phyloP scores from a whole-genome alignment of 192 early-diverging fungal species.

The Coemansia biformis region DNA sequence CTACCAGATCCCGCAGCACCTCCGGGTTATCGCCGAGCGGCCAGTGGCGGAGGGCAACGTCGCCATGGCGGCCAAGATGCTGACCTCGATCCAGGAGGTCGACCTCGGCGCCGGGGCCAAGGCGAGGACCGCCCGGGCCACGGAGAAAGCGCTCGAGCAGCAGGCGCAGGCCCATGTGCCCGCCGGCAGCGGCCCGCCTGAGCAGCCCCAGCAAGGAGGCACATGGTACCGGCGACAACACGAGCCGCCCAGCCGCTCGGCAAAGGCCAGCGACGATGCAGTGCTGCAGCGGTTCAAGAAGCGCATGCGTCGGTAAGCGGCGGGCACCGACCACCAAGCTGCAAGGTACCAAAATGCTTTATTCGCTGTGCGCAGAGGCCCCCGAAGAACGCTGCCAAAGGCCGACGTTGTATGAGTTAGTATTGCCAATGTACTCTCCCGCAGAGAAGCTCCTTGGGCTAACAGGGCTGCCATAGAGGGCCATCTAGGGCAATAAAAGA shows the following conservation, averaged over 20 bases:
- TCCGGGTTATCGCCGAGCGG: conserved; percentile 53
- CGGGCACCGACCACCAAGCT: not conserved
- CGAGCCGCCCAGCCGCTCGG: conserved; percentile 48
- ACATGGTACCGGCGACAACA: too few relatives aligned
- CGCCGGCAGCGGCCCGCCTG: too few relatives aligned
- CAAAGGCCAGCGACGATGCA: conserved; percentile 67
- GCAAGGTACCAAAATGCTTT: not conserved
- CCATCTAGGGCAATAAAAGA: too few relatives aligned
- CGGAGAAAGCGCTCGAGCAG: conserved; percentile 51
- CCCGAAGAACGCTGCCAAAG: too few relatives aligned
- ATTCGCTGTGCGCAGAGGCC: too few relatives aligned
- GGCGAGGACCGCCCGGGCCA: conserved; percentile 68
- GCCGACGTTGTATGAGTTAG: too few relatives aligned
- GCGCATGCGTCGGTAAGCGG: conserved; percentile 61
- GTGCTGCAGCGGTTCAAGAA: conserved; percentile 83
- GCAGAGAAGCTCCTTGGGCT: too few relatives aligned
- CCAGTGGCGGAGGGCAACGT: conserved; percentile 81
- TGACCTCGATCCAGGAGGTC: conserved; percentile 88
- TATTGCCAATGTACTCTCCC: too few relatives aligned
- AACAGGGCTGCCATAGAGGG: too few relatives aligned
- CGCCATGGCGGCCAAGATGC: conserved; percentile 77
- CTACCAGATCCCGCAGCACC: conserved; percentile 63
- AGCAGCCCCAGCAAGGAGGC: conserved; percentile 6
- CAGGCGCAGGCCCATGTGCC: not conserved
- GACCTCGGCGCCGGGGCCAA: conserved; percentile 77